Evolutionary conservation across 75 land plant genomes (phyloP).

Genomic region (Cunninghamia lanceolata): DNA sequence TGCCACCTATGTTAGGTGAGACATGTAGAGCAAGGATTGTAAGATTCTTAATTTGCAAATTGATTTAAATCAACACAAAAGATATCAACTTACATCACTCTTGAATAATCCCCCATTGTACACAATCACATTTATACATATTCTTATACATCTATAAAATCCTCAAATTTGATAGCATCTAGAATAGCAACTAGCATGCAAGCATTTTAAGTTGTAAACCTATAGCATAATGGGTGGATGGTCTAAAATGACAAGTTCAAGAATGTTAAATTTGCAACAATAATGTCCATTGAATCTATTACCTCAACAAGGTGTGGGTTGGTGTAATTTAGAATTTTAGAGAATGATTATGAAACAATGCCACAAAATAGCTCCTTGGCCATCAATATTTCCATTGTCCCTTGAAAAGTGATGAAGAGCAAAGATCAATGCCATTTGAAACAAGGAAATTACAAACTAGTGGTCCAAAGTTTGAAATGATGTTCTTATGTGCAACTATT

Average conservation of each 20-base stretch:
- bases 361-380: conserved; percentile 88
- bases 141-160: not conserved
- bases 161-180: not conserved
- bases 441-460: too few relatives aligned
- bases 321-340: conserved; percentile 63
- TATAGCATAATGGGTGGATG: conserved; percentile 84
- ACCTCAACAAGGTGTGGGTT: conserved; percentile 74
- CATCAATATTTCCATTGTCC: conserved; percentile 80
- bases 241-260: conserved; percentile 79
- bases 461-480: too few relatives aligned
- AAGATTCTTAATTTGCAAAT: conserved; percentile 53
- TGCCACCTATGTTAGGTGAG: conserved; percentile 92
- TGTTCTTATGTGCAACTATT: not conserved
- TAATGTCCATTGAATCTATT: conserved; percentile 51
- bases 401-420: conserved; percentile 23
- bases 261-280: conserved; percentile 69
- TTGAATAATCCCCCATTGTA: not conserved
- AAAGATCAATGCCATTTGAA: not conserved
- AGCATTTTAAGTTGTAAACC: conserved; percentile 34
- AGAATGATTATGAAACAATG: conserved; percentile 29
- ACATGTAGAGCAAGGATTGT: conserved; percentile 75
- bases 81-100: not conserved
- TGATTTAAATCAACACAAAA: conserved; percentile 36
- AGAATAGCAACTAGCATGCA: not conserved
- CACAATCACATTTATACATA: not conserved